Evolutionary conservation across 805 yeast species (phyloP).

Genomic region (Myxozyma mucilagina): DNA sequence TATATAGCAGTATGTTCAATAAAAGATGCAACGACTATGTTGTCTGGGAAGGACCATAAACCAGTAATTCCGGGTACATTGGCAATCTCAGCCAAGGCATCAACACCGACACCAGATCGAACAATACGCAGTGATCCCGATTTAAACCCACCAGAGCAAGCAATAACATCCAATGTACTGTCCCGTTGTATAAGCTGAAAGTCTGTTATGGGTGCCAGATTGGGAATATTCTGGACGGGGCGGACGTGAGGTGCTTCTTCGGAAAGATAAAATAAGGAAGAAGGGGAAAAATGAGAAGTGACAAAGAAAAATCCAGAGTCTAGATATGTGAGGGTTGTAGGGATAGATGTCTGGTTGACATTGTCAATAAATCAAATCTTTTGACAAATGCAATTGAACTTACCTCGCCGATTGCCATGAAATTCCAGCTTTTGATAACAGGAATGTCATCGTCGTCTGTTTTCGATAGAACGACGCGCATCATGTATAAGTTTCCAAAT

Average conservation of each 20-base stretch:
- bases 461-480: conserved; percentile 12
- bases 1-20: conserved; percentile 24
- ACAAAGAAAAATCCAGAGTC: conserved; percentile 30
- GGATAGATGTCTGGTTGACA: conserved; percentile 20
- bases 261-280: conserved; percentile 22
- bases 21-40: conserved; percentile 23
- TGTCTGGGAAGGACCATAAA: conserved; percentile 23
- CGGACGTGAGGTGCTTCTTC: conserved; percentile 23
- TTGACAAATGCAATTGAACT: background rate
- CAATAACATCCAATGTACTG: conserved; percentile 20
- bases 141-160: conserved; percentile 33
- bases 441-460: background rate
- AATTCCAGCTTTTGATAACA: conserved; percentile 7
- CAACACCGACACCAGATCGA: conserved; percentile 30
- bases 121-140: conserved; percentile 30
- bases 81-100: conserved; percentile 15
- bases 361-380: no score
- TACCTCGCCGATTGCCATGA: conserved; percentile 22
- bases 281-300: conserved; percentile 33
- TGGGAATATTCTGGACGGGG: conserved; percentile 23
- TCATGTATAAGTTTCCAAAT: conserved; percentile 23
- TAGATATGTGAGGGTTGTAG: conserved; percentile 28
- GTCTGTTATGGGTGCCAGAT: conserved; percentile 33
- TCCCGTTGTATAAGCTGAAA: conserved; percentile 24
- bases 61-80: conserved; percentile 22